Conservation (phyloP, 1,284 basidiomycete genomes). For the Schizophyllum amplum region DNA sequence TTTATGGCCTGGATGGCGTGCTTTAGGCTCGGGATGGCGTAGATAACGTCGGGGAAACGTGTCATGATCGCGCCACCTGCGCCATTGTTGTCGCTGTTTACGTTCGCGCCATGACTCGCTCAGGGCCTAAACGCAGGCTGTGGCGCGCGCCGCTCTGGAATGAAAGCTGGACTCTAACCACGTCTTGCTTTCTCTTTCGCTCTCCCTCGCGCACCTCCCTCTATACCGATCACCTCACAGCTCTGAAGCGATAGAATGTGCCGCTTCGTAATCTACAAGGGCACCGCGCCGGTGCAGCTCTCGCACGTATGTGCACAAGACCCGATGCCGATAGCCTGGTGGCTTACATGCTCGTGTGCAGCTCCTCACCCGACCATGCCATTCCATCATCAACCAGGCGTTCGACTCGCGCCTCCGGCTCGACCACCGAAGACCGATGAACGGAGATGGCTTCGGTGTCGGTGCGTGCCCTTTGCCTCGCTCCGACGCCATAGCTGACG, state of each 20-base stretch:
- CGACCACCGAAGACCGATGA: constrained; percentile 77
- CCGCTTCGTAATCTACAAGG: constrained; percentile 88
- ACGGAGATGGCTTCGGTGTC: constrained; percentile 96
- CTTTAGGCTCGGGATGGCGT: not conserved
- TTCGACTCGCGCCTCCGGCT: constrained; percentile 86
- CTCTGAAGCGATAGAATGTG: constrained; percentile 54
- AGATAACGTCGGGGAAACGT: not conserved
- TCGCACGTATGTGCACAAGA: constrained; percentile 42
- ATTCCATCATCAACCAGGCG: constrained; percentile 95
- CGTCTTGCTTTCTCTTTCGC: not conserved
- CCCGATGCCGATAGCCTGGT: constrained; percentile 13
- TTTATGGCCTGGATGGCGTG: not conserved
- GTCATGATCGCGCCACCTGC: not conserved
- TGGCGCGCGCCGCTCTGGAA: not conserved
- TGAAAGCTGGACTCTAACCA: not conserved
- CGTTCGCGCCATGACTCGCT: not conserved
- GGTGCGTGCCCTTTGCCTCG: constrained; percentile 45
- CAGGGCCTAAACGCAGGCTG: not conserved
- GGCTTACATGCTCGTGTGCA: constrained; percentile 20
- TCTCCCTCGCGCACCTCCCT: no score
- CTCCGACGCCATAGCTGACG: not conserved
- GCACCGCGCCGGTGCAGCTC: constrained; percentile 79
- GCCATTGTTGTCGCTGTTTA: not conserved
- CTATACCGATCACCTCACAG: no score
- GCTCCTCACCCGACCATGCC: constrained; percentile 86